Conservation (phyloP, 805 yeast genomes). For the Zygoascus biomembranicola region DNA sequence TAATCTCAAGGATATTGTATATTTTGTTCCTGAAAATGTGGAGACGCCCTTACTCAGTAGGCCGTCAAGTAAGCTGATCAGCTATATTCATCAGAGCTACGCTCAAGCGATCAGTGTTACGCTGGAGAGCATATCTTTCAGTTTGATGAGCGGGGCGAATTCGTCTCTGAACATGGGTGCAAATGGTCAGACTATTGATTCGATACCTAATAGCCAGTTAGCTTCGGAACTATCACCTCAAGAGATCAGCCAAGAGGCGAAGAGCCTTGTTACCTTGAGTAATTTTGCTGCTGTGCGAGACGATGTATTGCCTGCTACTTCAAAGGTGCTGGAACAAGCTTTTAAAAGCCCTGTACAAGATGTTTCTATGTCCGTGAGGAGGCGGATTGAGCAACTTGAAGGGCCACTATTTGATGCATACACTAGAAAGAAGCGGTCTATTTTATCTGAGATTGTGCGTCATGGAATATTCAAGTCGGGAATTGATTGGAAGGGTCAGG, state of each 20-base stretch:
- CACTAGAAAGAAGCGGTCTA: slow-evolving; percentile 39
- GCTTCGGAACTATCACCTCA: slow-evolving; percentile 31
- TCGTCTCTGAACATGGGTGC: background rate
- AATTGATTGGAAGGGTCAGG: slow-evolving; percentile 36
- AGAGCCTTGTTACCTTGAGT: slow-evolving; percentile 44
- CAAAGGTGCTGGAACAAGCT: slow-evolving; percentile 41
- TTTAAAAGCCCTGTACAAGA: slow-evolving; percentile 40
- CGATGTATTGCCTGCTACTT: slow-evolving; percentile 39
- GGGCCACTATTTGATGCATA: slow-evolving; percentile 46
- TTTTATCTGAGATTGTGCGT: slow-evolving; percentile 33
- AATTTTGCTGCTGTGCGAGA: slow-evolving; percentile 44
- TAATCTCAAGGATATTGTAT: slow-evolving; percentile 19
- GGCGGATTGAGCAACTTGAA: slow-evolving; percentile 41
- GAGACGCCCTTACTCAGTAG: slow-evolving; percentile 20
- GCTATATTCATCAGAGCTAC: slow-evolving; percentile 30
- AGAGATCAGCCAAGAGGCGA: slow-evolving; percentile 41
- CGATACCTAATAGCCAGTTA: background rate
- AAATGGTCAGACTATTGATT: background rate
- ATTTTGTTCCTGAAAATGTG: slow-evolving; percentile 10
- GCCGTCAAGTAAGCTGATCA: slow-evolving; percentile 28
- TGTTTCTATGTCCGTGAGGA: slow-evolving; percentile 37
- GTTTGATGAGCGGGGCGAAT: slow-evolving; percentile 15
- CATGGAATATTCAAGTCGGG: slow-evolving; percentile 31
- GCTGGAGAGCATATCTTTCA: slow-evolving; percentile 25
- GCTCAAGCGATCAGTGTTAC: slow-evolving; percentile 28